Conservation (phyloP, 352 stramenopile genomes). For the Globisporangium solare region DNA sequence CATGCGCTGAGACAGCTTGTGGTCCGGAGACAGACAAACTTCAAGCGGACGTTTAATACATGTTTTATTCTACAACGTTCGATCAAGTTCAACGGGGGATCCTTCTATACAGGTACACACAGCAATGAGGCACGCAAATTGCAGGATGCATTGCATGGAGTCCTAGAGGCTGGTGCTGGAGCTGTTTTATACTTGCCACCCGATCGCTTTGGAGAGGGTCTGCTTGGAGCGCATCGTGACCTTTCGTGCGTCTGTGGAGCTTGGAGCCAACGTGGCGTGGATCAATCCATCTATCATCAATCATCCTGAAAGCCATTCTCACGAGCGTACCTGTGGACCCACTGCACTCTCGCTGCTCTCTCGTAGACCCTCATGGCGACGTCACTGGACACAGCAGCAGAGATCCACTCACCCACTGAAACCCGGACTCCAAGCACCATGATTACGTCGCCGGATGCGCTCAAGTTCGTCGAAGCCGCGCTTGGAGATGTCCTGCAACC, state of each 20-base stretch:
- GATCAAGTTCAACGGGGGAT: neutral
- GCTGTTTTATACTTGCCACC: too few relatives aligned
- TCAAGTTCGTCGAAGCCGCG: constrained; percentile 13
- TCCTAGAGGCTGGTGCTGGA: too few relatives aligned
- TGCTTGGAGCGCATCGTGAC: neutral
- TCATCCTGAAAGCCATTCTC: neutral
- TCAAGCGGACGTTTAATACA: neutral
- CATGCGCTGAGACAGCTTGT: neutral
- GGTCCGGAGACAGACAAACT: neutral
- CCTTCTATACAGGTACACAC: neutral
- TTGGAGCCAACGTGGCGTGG: too few relatives aligned
- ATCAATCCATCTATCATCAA: too few relatives aligned
- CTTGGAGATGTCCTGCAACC: constrained; percentile 15
- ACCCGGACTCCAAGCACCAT: neutral
- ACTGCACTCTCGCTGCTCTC: too few relatives aligned
- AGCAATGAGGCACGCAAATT: too few relatives aligned
- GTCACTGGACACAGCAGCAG: too few relatives aligned
- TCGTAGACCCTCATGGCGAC: too few relatives aligned
- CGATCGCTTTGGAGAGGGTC: neutral
- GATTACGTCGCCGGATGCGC: neutral
- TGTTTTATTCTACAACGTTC: too few relatives aligned
- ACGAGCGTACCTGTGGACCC: neutral
- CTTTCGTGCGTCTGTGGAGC: neutral
- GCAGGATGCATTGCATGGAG: too few relatives aligned
- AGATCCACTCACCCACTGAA: too few relatives aligned